These are phyloP conservation scores for Pythium grandisporangium DNA, from an alignment of 352 stramenopile species.

Conservation along the genomic window DNA sequence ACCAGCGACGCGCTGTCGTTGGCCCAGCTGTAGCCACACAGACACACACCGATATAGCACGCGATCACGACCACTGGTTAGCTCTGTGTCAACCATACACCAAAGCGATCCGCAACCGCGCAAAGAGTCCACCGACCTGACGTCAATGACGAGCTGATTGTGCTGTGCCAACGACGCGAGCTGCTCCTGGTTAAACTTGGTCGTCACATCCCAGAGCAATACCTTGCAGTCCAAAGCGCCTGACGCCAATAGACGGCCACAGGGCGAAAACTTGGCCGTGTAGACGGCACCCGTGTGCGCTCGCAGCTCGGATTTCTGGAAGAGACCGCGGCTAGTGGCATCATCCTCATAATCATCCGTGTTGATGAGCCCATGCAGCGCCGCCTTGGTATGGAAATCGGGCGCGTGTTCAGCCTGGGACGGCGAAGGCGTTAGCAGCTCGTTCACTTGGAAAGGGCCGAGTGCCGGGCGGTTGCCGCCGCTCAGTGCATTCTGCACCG, in stretches of 20 bases:
- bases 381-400: conserved; percentile 21
- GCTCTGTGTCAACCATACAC: too few species aligned
- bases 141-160: conserved; percentile 78
- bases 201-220: conserved; percentile 82
- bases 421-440: conserved; percentile 44
- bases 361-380: conserved; percentile 37
- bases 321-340: conserved; percentile 57
- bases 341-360: conserved; percentile 52
- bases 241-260: conserved; percentile 67
- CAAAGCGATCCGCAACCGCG: too few species aligned
- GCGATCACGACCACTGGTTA: too few species aligned
- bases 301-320: conserved; percentile 75
- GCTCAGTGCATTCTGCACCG: conserved; percentile 25
- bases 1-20: conserved; percentile 66
- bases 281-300: conserved; percentile 75
- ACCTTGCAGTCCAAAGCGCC: conserved; percentile 78
- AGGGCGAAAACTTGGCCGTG: conserved; percentile 82
- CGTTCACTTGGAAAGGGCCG: conserved; percentile 63
- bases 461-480: conserved; percentile 8
- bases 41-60: too few species aligned
- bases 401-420: conserved; percentile 21
- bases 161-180: conserved; percentile 67
- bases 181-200: conserved; percentile 85
- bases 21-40: too few species aligned
- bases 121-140: too few species aligned